phyloP scores from a whole-genome alignment of 208 protist species.

The Angomonas ambiguus region DNA sequence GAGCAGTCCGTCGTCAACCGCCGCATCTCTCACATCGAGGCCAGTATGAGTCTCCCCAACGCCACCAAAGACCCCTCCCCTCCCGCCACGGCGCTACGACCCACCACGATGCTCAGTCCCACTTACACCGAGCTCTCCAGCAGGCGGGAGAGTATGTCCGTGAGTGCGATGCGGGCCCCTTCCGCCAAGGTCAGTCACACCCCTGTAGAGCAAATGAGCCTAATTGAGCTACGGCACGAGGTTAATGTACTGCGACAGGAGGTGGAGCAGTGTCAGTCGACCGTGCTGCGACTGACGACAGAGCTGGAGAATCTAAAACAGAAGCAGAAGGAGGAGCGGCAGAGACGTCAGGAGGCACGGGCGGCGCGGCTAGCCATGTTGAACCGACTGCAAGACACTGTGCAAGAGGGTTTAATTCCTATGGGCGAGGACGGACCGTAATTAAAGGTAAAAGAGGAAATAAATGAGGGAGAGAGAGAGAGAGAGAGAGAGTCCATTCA shows the following conservation, averaged over 20 bases:
- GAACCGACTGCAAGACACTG: conserved; percentile 29
- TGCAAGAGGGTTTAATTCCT: conserved; percentile 24
- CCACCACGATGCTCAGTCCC: not conserved
- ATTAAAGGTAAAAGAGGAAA: conserved; percentile 16
- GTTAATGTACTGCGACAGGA: conserved; percentile 24
- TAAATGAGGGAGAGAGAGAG: not conserved
- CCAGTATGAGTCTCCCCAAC: not conserved
- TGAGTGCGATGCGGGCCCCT: not conserved
- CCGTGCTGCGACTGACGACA: conserved; percentile 31
- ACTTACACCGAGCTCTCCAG: not conserved
- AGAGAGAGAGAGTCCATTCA: conserved; percentile 11
- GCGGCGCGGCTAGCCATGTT: conserved; percentile 32
- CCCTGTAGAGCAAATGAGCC: conserved; percentile 24
- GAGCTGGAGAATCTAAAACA: conserved; percentile 30
- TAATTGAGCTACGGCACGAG: conserved; percentile 31
- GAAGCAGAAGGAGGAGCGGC: conserved; percentile 38
- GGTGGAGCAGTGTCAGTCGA: conserved; percentile 30
- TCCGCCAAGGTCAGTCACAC: not conserved
- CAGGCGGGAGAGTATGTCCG: not conserved
- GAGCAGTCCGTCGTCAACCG: not conserved
- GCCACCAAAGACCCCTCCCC: not conserved
- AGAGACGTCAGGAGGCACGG: conserved; percentile 29
- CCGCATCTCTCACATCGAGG: not conserved
- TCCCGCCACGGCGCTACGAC: not conserved
- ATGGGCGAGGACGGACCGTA: conserved; percentile 16